Evolutionary conservation across 2,329 filamentous ascomycete species (phyloP), one percentile per base, ranked within the genome.

Genomic region (Dendryphion nanum): DNA sequence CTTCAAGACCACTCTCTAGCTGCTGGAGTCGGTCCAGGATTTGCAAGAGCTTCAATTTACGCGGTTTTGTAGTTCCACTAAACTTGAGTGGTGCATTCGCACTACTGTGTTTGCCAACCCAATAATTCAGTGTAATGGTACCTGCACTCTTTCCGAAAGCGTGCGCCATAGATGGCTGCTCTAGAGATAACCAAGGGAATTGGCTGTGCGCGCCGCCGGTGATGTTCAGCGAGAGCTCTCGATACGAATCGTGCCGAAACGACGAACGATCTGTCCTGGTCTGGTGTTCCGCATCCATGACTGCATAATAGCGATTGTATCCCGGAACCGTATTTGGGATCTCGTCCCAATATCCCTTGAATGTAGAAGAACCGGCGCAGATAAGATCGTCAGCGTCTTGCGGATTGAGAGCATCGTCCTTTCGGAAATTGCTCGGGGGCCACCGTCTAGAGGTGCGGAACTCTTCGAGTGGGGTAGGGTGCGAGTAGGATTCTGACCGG

Each of bases 141-240:
- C 85, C 85, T 0, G 83, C 79, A 16, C 78, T 72, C 34, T 71
- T 69, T 10, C 85, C 85, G 60, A 80, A 84, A 47, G 75, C 78
- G 57, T 85, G 86, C 1, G 80, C 74, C 62, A 82, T 81, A 57
- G 82, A 86, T 4, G 85, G 85, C 53, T 88, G 83, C 56, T 89
- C 85, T 18, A 89, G 70, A 1, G 84, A 83, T 45, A 84, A 78
- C 85, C 82, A 88, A 2, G 82, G 83, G 42, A 60, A 61, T 26
- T 64, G 55, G 35, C 51, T 56, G 12, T 67, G 60, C n/a, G 47
- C 53, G 13, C 55, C 44, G 8, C 50, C 63, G 12, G 56, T 59
- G 49, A 68, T 52, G 28, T 64, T 64, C 37, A 69, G 51, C 13
- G 66, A 66, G 6, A 67, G 62, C 19, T 64, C 61, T 23, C 51